Conservation (phyloP, 139 green algal species). For the Tetradesmus lagerheimii region DNA sequence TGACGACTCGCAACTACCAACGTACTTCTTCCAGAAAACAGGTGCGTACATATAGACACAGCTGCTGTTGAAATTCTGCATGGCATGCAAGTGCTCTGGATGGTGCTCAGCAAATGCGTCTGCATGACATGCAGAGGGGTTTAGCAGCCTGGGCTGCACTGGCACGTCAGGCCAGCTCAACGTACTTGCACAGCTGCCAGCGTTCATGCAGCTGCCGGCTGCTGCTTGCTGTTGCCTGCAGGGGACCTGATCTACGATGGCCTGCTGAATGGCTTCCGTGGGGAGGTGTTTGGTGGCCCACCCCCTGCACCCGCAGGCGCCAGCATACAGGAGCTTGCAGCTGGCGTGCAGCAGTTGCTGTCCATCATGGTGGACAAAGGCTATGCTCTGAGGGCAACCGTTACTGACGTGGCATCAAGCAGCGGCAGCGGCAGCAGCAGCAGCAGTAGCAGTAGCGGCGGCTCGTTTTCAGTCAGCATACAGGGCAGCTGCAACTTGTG, state of each 20-base stretch:
- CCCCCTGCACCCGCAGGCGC: slow-evolving; percentile 24
- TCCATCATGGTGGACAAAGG: slow-evolving; percentile 71
- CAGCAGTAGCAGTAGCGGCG: not conserved
- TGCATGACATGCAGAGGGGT: too few relatives aligned
- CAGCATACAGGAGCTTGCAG: slow-evolving; percentile 46
- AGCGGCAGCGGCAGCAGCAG: not conserved
- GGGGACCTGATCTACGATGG: slow-evolving; percentile 41
- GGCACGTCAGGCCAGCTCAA: too few relatives aligned
- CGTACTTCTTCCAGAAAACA: slow-evolving; percentile 34
- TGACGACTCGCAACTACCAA: slow-evolving; percentile 30
- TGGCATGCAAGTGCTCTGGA: not conserved
- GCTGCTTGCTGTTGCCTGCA: not conserved
- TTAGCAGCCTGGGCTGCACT: too few relatives aligned
- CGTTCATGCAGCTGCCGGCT: not conserved
- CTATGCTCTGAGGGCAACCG: slow-evolving; percentile 58
- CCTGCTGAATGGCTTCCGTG: slow-evolving; percentile 78
- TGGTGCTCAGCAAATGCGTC: too few relatives aligned
- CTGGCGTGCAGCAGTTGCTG: slow-evolving; percentile 61
- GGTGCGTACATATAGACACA: not conserved
- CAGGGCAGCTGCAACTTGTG: slow-evolving; percentile 80
- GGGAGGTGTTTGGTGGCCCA: slow-evolving; percentile 68
- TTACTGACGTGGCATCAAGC: not conserved
- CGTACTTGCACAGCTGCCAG: too few relatives aligned
- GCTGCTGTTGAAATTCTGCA: not conserved
- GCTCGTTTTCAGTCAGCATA: slow-evolving; percentile 67